phyloP scores from a whole-genome alignment of 2,329 filamentous ascomycete genomes.

The Hypoxylon sp. region DNA sequence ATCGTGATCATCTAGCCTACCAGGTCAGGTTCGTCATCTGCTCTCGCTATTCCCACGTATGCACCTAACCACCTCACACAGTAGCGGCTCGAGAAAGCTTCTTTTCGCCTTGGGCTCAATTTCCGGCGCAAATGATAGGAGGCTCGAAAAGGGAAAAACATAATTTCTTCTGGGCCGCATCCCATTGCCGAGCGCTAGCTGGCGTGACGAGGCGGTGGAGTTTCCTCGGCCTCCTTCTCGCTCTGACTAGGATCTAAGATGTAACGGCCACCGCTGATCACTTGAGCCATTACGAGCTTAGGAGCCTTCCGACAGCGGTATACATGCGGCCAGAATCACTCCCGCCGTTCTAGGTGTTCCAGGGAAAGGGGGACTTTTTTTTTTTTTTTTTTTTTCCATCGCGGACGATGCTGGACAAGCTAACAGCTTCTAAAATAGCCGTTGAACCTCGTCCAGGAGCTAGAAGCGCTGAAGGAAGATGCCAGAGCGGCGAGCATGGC shows the following conservation, averaged over 20 bases:
- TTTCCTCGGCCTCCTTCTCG: slow-evolving; percentile 24
- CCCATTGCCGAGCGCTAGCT: slow-evolving; percentile 31
- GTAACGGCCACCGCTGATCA: slow-evolving; percentile 29
- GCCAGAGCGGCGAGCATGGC: slow-evolving; percentile 2
- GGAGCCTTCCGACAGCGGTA: slow-evolving; percentile 10
- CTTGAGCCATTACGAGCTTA: slow-evolving; percentile 21
- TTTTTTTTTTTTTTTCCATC: too few species aligned
- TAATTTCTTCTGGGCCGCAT: slow-evolving; percentile 22
- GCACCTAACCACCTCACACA: neutral
- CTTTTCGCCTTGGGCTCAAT: neutral
- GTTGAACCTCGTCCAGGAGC: neutral
- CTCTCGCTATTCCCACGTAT: neutral
- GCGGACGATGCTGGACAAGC: neutral
- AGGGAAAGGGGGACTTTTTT: too few species aligned
- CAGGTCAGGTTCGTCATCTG: slow-evolving; percentile 15
- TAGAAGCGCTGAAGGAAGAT: slow-evolving; percentile 3
- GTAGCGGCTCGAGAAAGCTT: neutral
- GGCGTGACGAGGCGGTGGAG: slow-evolving; percentile 31
- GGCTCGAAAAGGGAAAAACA: slow-evolving; percentile 8
- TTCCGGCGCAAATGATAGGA: slow-evolving; percentile 1
- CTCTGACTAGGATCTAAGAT: slow-evolving; percentile 32
- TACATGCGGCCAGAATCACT: slow-evolving; percentile 1
- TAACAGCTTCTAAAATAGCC: neutral
- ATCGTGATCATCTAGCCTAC: slow-evolving; percentile 6
- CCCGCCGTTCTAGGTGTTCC: slow-evolving; percentile 1